These are phyloP conservation scores for Clitopilus hobsonii DNA, from an alignment of 768 basidiomycete species.

Conservation along the genomic window DNA sequence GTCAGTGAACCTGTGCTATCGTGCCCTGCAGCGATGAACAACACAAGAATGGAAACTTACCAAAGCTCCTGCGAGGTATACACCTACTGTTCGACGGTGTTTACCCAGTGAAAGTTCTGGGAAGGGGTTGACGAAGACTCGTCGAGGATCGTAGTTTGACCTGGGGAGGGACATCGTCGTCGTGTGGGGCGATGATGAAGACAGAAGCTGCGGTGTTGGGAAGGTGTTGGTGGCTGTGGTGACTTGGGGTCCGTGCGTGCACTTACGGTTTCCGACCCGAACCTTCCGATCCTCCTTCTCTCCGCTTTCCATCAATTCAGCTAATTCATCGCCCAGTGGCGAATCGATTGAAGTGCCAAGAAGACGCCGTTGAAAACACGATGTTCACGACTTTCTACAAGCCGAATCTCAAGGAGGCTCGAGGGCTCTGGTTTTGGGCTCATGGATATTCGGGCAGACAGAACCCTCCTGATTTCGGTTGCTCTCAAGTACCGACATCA, in stretches of 20 bases:
- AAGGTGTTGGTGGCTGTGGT: conserved; percentile 11
- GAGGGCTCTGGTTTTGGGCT: no score
- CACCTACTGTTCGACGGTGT: conserved; percentile 77
- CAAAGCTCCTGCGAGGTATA: conserved; percentile 88
- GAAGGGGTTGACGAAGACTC: conserved; percentile 85
- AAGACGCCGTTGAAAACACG: no score
- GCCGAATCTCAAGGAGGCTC: no score
- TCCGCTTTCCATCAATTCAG: not conserved
- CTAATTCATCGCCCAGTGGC: not conserved
- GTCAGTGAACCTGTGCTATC: not conserved
- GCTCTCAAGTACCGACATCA: no score
- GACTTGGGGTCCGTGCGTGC: conserved; percentile 11
- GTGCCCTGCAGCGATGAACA: conserved; percentile 4
- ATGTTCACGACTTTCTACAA: not conserved
- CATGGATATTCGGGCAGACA: no score
- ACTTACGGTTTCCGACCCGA: not conserved
- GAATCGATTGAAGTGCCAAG: no score
- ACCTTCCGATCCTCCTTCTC: not conserved
- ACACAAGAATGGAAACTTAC: conserved; percentile 46
- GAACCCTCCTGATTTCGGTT: no score
- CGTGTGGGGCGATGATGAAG: conserved; percentile 9
- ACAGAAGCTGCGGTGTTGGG: conserved; percentile 14
- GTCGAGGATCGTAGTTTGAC: conserved; percentile 77
- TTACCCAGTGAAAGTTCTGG: conserved; percentile 72
- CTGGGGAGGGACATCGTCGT: conserved; percentile 58